Percentiles rank a stretch among this genome's conserved stretches.
These are phyloP conservation scores for Podaxis mareebaensis DNA, from an alignment of 768 basidiomycete species.

Conservation along the genomic window DNA sequence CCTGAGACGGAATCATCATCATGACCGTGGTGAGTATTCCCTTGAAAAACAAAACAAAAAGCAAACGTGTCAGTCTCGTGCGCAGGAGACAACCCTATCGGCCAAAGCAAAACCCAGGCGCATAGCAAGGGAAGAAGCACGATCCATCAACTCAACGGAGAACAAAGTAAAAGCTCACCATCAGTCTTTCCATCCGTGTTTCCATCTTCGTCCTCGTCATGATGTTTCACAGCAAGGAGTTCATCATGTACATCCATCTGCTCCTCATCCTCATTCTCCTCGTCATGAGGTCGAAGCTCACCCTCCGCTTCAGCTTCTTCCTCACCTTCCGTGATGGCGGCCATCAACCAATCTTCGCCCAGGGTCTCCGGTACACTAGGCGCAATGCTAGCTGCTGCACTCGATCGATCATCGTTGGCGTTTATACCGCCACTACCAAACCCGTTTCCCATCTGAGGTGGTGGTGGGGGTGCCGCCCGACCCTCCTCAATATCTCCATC, in stretches of 20 bases:
- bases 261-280: conserved; percentile 47
- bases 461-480: conserved; percentile 63
- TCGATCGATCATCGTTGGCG: conserved; percentile 55
- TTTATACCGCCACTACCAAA: conserved; percentile 18
- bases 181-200: conserved; percentile 35
- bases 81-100: conserved; percentile 42
- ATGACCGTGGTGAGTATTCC: conserved; percentile 33
- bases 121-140: conserved; percentile 39
- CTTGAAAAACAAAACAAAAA: conserved; percentile 42
- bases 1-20: conserved; percentile 43
- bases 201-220: conserved; percentile 36
- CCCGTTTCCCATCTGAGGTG: conserved; percentile 44
- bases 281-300: conserved; percentile 35
- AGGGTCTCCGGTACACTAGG: conserved; percentile 73
- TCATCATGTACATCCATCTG: conserved; percentile 37
- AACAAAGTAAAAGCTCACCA: conserved; percentile 53
- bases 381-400: conserved; percentile 56
- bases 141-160: conserved; percentile 31
- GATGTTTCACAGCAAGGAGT: conserved; percentile 30
- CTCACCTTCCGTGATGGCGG: conserved; percentile 77
- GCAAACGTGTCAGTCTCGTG: conserved; percentile 59
- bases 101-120: conserved; percentile 35
- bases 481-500: conserved; percentile 79
- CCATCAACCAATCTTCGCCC: conserved; percentile 91
- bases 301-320: conserved; percentile 51